Percentiles rank a stretch among this genome's conserved stretches.
Conservation (phyloP, 2,329 filamentous ascomycete genomes). For the Penicillium vulpinum region DNA sequence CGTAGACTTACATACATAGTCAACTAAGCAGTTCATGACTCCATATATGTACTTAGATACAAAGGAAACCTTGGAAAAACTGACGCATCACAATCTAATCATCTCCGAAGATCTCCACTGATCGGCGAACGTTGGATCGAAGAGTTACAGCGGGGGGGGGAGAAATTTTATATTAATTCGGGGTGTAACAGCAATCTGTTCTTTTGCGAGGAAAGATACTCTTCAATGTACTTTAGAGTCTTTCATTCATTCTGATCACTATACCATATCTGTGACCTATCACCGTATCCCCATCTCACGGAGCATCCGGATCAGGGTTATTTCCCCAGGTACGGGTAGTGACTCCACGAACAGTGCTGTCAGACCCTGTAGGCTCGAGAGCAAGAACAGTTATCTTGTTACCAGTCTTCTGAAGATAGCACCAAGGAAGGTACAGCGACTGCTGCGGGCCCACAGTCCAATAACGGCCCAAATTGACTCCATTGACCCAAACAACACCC, state of each 20-base stretch:
- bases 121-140: not conserved
- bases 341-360: not conserved
- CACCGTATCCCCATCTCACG: not conserved
- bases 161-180: not conserved
- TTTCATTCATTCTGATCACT: not conserved
- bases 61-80: not conserved
- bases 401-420: not conserved
- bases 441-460: not conserved
- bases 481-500: not conserved
- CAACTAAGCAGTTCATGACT: not conserved
- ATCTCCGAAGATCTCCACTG: not conserved
- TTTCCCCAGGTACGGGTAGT: not conserved
- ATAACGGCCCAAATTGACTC: not conserved
- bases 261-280: not conserved
- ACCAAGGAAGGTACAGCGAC: not conserved
- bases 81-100: too few species aligned
- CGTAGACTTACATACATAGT: not conserved
- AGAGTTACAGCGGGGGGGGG: not conserved
- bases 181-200: not conserved
- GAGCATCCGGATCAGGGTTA: not conserved
- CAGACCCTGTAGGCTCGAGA: not conserved
- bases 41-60: not conserved
- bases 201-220: not conserved
- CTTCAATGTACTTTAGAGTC: not conserved
- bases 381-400: not conserved